Percentiles rank a stretch among this genome's conserved stretches.
These are phyloP conservation scores for Alectoria sarmentosa DNA, from an alignment of 495 filamentous ascomycete species.

Conservation along the genomic window DNA sequence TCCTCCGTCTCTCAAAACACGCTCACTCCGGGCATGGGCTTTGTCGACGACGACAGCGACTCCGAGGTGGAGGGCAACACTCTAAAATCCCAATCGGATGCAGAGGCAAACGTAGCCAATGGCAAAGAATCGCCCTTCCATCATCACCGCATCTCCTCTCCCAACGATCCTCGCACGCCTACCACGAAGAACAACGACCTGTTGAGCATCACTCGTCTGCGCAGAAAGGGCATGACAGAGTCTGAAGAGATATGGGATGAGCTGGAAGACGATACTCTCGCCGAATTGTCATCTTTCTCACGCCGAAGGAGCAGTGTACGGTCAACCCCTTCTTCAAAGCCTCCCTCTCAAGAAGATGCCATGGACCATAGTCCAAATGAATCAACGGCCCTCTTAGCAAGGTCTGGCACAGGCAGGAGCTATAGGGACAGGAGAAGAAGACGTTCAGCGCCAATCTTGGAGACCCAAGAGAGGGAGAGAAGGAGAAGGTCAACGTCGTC, in stretches of 20 bases:
- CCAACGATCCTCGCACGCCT: slow-evolving; percentile 20
- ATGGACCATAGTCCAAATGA: slow-evolving; percentile 21
- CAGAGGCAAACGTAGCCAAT: slow-evolving; percentile 35
- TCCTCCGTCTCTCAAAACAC: slow-evolving; percentile 53
- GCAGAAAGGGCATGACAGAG: slow-evolving; percentile 36
- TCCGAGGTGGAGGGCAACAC: slow-evolving; percentile 37
- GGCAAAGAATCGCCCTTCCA: slow-evolving; percentile 19
- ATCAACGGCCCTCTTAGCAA: slow-evolving; percentile 17
- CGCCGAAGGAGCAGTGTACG: slow-evolving; percentile 25
- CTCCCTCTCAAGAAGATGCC: slow-evolving; percentile 9
- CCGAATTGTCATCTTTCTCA: slow-evolving; percentile 10
- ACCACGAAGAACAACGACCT: slow-evolving; percentile 13
- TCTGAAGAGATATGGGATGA: slow-evolving; percentile 61
- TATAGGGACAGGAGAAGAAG: slow-evolving; percentile 21
- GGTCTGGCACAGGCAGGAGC: slow-evolving; percentile 23
- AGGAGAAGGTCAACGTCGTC: slow-evolving; percentile 8
- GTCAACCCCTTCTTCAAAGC: slow-evolving; percentile 17
- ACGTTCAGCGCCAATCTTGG: slow-evolving; percentile 20
- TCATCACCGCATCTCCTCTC: slow-evolving; percentile 10
- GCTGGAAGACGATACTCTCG: slow-evolving; percentile 51
- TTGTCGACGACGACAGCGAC: slow-evolving; percentile 56
- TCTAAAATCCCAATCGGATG: slow-evolving; percentile 32
- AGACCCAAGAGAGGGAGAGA: slow-evolving; percentile 11
- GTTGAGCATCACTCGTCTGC: slow-evolving; percentile 13
- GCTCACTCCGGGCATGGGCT: slow-evolving; percentile 61